Percentiles rank a stretch among this genome's conserved stretches.
phyloP scores from a whole-genome alignment of 176 grass and related monocot species.

The Themeda triandra region DNA sequence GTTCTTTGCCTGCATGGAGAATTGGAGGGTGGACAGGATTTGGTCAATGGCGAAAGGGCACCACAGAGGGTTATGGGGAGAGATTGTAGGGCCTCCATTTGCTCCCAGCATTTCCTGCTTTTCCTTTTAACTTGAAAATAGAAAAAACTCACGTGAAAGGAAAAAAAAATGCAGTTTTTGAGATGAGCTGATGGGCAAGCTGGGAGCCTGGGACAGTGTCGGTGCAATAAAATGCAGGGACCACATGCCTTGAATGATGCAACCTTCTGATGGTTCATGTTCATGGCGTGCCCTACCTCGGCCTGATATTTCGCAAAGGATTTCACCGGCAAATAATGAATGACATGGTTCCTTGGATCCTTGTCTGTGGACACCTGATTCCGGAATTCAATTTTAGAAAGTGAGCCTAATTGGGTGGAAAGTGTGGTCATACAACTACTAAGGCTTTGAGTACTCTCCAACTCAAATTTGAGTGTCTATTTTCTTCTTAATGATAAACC shows the following conservation, averaged over 20 bases:
- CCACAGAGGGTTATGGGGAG: constrained; percentile 15
- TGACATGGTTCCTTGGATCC: not conserved
- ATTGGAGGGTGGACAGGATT: constrained; percentile 35
- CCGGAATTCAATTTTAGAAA: not conserved
- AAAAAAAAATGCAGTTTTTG: not conserved
- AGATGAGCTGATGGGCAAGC: not conserved
- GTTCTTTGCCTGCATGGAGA: constrained; percentile 20
- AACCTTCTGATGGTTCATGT: not conserved
- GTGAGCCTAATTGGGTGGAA: not conserved
- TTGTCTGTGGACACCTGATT: not conserved
- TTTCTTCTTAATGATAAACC: too few species aligned
- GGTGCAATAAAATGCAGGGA: constrained; percentile 40
- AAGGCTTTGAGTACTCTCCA: too few species aligned
- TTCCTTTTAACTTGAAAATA: not conserved
- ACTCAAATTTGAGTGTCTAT: too few species aligned
- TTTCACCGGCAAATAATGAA: not conserved
- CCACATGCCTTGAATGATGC: not conserved
- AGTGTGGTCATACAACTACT: not conserved
- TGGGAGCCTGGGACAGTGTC: constrained; percentile 4
- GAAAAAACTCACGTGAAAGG: not conserved
- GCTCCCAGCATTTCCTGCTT: constrained; percentile 27
- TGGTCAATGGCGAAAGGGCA: constrained; percentile 28
- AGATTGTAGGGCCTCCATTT: constrained; percentile 37
- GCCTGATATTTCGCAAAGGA: not conserved
- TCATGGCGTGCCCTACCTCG: not conserved